Conservation (phyloP, 441 rosid genomes). For the Pelargonium myrrhifolium region DNA sequence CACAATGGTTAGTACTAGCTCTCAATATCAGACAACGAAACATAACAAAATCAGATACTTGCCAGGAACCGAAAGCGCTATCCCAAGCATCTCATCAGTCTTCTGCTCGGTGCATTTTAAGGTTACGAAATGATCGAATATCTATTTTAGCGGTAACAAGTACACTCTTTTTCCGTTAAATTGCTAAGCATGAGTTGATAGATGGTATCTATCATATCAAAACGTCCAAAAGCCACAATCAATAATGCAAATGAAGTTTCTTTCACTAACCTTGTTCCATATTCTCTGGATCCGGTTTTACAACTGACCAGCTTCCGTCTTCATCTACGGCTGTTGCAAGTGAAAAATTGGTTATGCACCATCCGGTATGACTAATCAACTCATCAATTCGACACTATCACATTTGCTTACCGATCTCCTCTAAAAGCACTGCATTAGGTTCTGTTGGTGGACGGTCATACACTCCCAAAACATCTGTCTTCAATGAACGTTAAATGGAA, state of each 20-base stretch:
- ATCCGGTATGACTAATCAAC: neutral
- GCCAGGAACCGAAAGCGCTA: no score
- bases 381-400: neutral
- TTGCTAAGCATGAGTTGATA: neutral
- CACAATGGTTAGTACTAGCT: no score
- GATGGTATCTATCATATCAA: neutral
- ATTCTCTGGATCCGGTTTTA: conserved; percentile 42
- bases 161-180: neutral
- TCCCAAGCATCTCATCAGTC: no score
- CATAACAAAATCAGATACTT: no score
- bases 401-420: conserved; percentile 63
- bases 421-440: conserved; percentile 59
- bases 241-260: neutral
- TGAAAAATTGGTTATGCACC: conserved; percentile 7
- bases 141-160: no score
- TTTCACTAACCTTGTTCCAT: conserved; percentile 46
- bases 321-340: conserved; percentile 55
- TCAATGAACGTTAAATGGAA: conserved; percentile 34
- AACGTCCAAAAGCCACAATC: no score
- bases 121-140: no score
- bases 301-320: conserved; percentile 78
- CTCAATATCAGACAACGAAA: no score
- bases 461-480: conserved; percentile 93
- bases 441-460: conserved; percentile 84
- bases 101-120: no score